A percentile compares a stretch with the other conserved stretches of the same genome.
These are phyloP conservation scores for Parafenestella ontariensis DNA, from an alignment of 2,329 filamentous ascomycete species.

Conservation along the genomic window DNA sequence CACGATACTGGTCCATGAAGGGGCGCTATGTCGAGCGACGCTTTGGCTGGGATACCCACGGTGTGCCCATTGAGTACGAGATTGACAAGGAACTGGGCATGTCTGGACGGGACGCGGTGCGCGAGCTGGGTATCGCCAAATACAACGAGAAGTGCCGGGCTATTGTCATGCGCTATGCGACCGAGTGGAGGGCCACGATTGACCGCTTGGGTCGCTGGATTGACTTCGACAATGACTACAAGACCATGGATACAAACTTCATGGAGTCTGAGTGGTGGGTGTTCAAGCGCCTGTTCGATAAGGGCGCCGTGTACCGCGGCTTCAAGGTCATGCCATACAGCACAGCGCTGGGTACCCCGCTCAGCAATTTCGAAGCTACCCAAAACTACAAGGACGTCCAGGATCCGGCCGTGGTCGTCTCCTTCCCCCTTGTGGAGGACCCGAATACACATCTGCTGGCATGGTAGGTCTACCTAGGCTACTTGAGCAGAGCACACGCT, in stretches of 20 bases:
- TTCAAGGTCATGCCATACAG: conserved; percentile 96
- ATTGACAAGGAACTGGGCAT: conserved; percentile 96
- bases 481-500: conserved; percentile 3
- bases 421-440: conserved; percentile 82
- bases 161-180: conserved; percentile 90
- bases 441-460: conserved; percentile 78
- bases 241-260: conserved; percentile 94
- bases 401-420: conserved; percentile 87
- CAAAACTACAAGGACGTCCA: conserved; percentile 95
- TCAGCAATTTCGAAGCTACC: conserved; percentile 93
- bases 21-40: conserved; percentile 89
- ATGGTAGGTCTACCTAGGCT: conserved; percentile 58
- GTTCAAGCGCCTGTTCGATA: conserved; percentile 91
- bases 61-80: conserved; percentile 93
- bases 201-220: conserved; percentile 93
- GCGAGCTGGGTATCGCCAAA: conserved; percentile 82
- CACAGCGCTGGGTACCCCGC: conserved; percentile 83
- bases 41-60: conserved; percentile 96
- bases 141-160: conserved; percentile 92
- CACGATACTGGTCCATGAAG: conserved; percentile 97
- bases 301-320: conserved; percentile 86
- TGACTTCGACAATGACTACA: conserved; percentile 97
- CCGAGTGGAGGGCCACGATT: conserved; percentile 87
- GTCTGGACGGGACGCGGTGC: conserved; percentile 84
- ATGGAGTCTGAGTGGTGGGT: conserved; percentile 99